Conservation (phyloP, 352 stramenopile species). For the Pythium monospermum region DNA sequence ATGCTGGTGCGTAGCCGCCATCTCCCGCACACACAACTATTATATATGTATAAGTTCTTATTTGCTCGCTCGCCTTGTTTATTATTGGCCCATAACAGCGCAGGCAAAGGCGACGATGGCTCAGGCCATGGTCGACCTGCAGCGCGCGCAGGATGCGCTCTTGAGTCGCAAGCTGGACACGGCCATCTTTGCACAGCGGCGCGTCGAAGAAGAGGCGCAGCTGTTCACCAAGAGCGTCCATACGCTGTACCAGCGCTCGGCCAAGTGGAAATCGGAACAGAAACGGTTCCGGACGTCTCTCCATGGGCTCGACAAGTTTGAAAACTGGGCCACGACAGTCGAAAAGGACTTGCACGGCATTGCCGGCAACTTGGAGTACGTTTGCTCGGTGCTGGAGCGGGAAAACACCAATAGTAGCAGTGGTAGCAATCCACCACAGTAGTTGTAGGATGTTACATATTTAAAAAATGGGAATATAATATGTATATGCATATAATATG, state of each 20-base stretch:
- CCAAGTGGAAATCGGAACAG: slow-evolving; percentile 66
- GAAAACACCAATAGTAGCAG: slow-evolving; percentile 9
- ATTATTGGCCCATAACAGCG: slow-evolving; percentile 4
- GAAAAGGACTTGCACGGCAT: slow-evolving; percentile 49
- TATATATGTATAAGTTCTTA: neutral
- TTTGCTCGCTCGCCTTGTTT: neutral
- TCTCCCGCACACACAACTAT: too few relatives aligned
- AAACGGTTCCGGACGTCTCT: slow-evolving; percentile 48
- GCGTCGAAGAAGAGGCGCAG: slow-evolving; percentile 55
- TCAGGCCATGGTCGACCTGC: slow-evolving; percentile 36
- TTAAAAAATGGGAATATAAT: slow-evolving; percentile 1
- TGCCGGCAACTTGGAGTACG: slow-evolving; percentile 65
- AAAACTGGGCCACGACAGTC: slow-evolving; percentile 39
- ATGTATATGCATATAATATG: slow-evolving; percentile 1
- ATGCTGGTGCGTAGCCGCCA: slow-evolving; percentile 8
- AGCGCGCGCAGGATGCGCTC: slow-evolving; percentile 39
- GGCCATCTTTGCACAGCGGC: slow-evolving; percentile 44
- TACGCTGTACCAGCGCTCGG: slow-evolving; percentile 45
- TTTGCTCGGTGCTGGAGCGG: slow-evolving; percentile 52
- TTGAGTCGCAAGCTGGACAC: slow-evolving; percentile 43
- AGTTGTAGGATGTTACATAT: too few relatives aligned
- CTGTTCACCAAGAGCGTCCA: slow-evolving; percentile 59
- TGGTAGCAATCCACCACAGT: too few relatives aligned
- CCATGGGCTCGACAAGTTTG: slow-evolving; percentile 48
- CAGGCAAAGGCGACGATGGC: slow-evolving; percentile 13